Conservation (phyloP, 176 grass and related monocot genomes). For the Elymus sibiricus region DNA sequence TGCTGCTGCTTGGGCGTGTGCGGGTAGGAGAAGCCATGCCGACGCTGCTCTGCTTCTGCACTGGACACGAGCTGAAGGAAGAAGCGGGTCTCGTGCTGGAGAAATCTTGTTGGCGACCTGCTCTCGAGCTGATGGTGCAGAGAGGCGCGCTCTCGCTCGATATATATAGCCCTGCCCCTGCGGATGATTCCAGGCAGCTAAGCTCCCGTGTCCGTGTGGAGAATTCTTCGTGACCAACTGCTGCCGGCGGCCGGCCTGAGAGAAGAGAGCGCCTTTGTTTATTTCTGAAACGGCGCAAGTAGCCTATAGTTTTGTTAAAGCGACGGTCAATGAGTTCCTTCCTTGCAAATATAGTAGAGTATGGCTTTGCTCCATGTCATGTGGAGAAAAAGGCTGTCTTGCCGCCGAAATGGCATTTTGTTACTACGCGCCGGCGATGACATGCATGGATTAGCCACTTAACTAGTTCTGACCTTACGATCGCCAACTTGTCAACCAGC, state of each 20-base stretch:
- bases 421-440: not conserved
- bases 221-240: not conserved
- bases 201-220: no score
- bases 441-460: not conserved
- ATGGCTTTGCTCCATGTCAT: not conserved
- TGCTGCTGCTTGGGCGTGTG: not conserved
- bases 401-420: not conserved
- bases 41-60: not conserved
- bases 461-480: not conserved
- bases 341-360: not conserved
- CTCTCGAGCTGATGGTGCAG: constrained; percentile 2
- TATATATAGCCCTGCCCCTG: constrained; percentile 23
- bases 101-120: not conserved
- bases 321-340: not conserved
- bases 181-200: not conserved
- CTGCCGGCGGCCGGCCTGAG: not conserved
- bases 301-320: not conserved
- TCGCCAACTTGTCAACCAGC: constrained; percentile 8
- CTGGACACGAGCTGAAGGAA: not conserved
- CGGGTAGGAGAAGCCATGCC: constrained; percentile 4
- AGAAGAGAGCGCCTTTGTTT: not conserved
- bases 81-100: not conserved
- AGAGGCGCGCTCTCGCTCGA: not conserved
- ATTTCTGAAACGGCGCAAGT: not conserved
- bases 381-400: not conserved